Evolutionary conservation across 495 filamentous ascomycete genomes (phyloP).

Genomic region (Sordaria brevicollis): DNA sequence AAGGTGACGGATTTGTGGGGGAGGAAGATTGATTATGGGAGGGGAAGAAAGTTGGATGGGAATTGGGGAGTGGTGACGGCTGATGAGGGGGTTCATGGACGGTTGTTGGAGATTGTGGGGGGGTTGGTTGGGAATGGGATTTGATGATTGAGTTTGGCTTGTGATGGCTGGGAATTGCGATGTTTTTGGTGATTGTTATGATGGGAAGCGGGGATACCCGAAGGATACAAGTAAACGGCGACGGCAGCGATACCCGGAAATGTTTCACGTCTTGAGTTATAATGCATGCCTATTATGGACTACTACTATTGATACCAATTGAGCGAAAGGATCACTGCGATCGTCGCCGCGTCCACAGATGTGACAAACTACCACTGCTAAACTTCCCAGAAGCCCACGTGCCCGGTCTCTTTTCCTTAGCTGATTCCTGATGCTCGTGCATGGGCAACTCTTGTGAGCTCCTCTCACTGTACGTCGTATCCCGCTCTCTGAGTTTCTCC

Average conservation of each 20-base stretch:
- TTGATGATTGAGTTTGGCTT: background rate
- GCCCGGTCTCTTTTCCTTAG: background rate
- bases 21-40: conserved; percentile 27
- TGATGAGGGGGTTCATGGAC: conserved; percentile 13
- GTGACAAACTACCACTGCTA: background rate
- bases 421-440: background rate
- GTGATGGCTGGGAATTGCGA: background rate
- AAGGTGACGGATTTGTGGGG: conserved; percentile 44
- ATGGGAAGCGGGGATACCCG: background rate
- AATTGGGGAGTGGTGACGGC: conserved; percentile 21
- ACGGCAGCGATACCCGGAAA: background rate
- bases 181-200: background rate
- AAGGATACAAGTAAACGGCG: background rate
- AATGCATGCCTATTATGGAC: background rate
- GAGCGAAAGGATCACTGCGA: background rate
- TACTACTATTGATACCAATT: background rate
- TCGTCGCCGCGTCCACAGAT: background rate
- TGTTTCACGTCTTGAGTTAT: background rate
- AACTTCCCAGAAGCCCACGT: background rate
- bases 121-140: background rate
- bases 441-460: conserved; percentile 1
- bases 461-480: conserved; percentile 1
- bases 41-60: conserved; percentile 20
- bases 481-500: conserved; percentile 14
- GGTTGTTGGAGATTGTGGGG: conserved; percentile 10